Evolutionary conservation across 768 basidiomycete genomes (phyloP), one percentile per base, ranked within the genome.

Genomic region (Stropharia rugosoannulata): DNA sequence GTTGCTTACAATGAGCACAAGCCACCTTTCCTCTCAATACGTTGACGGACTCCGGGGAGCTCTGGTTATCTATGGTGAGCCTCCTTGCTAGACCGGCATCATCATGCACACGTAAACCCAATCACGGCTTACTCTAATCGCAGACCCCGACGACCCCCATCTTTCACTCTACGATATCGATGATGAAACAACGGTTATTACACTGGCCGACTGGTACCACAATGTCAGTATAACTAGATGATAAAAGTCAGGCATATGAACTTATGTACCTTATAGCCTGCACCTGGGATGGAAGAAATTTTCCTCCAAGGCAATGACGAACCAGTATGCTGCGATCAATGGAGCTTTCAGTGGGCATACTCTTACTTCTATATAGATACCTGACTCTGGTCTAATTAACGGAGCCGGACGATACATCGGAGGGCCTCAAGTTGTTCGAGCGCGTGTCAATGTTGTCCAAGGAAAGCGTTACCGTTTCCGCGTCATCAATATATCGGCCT

Each of bases 401-500:
- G 64, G 66, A 1, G 50, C 51, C 27, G 65, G 67, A 27, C 59
- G 67, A 29, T 66, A 52, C 43, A 47, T 55, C 41, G 59, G 65
- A 9, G 62, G 64, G 6, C 65, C 65, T 12, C 51, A 57, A 25
- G 58, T 58, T 18, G 50, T 58, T 22, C 55, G 60, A 35, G 56
- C 63, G 5, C 56, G 56, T 3, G 62, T 79, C 55, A 73, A 75
- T 51, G 80, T 84, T 43, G 54, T 63, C 2, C 51, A 55, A 0
- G 77, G 76, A 11, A 71, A 72, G 49, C 71, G 80, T 37, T 84
- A 84, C 62, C 78, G 84, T 40, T 76, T 85, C 69, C 80, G 83
- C 10, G 52, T 85, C 12, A 66, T 85, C 61, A 76, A 75, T 49
- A 73, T 72, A 22, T 79, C 80, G 16, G 82, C 81, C 54, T 70